Conservation (phyloP, 2,329 filamentous ascomycete species). For the Fusarium concolor region DNA sequence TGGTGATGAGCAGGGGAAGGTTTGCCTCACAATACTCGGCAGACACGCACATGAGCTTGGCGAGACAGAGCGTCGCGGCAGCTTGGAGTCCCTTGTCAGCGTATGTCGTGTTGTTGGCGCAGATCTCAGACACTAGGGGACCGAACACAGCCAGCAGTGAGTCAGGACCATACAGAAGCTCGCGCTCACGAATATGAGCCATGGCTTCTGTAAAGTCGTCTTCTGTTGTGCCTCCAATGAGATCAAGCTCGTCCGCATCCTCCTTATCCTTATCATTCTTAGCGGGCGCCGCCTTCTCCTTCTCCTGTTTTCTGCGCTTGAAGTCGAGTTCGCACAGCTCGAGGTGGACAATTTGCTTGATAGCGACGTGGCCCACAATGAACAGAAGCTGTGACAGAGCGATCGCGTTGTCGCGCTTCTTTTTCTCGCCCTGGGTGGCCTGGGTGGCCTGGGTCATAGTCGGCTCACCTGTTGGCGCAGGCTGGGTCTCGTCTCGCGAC, state of each 20-base stretch:
- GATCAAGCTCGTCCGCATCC: slow-evolving; percentile 89
- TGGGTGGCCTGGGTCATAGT: slow-evolving; percentile 49
- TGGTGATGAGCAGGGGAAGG: slow-evolving; percentile 92
- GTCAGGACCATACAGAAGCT: slow-evolving; percentile 82
- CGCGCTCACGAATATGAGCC: slow-evolving; percentile 83
- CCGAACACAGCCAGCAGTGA: slow-evolving; percentile 93
- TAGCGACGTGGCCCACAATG: slow-evolving; percentile 94
- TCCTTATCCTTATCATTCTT: slow-evolving; percentile 66
- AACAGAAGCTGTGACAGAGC: slow-evolving; percentile 92
- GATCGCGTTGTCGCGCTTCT: slow-evolving; percentile 74
- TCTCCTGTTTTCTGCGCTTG: slow-evolving; percentile 93
- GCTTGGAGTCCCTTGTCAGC: slow-evolving; percentile 90
- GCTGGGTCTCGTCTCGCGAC: slow-evolving; percentile 58
- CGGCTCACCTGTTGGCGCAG: slow-evolving; percentile 46
- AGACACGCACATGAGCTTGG: slow-evolving; percentile 98
- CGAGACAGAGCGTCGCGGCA: slow-evolving; percentile 91
- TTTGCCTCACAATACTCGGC: slow-evolving; percentile 96
- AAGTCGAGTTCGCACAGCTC: slow-evolving; percentile 98
- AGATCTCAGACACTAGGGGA: slow-evolving; percentile 91
- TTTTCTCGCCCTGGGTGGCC: slow-evolving; percentile 54
- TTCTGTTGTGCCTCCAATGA: slow-evolving; percentile 96
- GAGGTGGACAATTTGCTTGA: slow-evolving; percentile 98
- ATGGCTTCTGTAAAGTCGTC: slow-evolving; percentile 92
- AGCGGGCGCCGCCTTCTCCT: slow-evolving; percentile 72
- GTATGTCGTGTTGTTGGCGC: slow-evolving; percentile 93